Evolutionary conservation across 1,284 basidiomycete genomes (phyloP).

Genomic region (Microbotryomycetes sp.): DNA sequence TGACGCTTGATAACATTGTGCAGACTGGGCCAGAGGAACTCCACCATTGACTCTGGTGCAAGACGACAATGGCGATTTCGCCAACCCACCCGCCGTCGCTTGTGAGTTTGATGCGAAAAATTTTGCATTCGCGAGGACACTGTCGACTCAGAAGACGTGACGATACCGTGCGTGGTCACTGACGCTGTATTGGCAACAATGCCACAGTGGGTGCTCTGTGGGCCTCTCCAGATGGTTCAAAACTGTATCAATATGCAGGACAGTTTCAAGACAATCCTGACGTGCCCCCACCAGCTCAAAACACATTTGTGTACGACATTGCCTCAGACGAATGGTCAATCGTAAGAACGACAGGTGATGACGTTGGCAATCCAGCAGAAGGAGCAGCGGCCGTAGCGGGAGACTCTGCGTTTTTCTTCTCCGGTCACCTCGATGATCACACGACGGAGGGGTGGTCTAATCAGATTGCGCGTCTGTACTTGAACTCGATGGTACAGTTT

Average conservation of each 20-base stretch:
- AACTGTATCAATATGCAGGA: constrained; percentile 34
- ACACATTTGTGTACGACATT: constrained; percentile 31
- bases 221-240: constrained; percentile 21
- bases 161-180: not conserved
- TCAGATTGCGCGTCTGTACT: constrained; percentile 32
- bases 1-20: not conserved
- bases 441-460: constrained; percentile 34
- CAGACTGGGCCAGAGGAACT: constrained; percentile 33
- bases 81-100: constrained; percentile 33
- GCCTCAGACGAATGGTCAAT: constrained; percentile 14
- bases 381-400: constrained; percentile 32
- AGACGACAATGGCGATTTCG: constrained; percentile 31
- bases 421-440: constrained; percentile 34
- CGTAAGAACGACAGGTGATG: constrained; percentile 29
- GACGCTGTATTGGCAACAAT: too few species aligned
- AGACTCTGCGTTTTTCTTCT: constrained; percentile 32
- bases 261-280: constrained; percentile 31
- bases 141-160: not conserved
- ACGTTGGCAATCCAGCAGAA: constrained; percentile 31
- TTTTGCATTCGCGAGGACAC: not conserved
- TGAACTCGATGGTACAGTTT: constrained; percentile 31
- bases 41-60: constrained; percentile 33
- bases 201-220: constrained; percentile 31
- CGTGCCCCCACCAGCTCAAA: constrained; percentile 27
- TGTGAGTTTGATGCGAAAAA: constrained; percentile 9